These are phyloP conservation scores for Pyrus communis DNA, from an alignment of 306 rosid species.

Conservation along the genomic window DNA sequence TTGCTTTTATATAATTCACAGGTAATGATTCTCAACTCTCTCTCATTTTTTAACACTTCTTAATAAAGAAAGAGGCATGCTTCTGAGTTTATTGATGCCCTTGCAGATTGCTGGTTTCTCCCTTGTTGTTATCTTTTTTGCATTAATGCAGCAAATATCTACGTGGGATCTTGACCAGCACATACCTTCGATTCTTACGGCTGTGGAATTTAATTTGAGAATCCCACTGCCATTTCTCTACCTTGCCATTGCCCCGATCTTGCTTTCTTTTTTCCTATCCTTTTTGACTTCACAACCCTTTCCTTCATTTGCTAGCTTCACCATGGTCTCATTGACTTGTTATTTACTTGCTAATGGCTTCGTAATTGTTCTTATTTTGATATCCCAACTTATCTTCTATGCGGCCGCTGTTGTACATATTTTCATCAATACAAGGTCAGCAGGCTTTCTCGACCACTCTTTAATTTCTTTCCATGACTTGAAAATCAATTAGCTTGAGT, in stretches of 20 bases:
- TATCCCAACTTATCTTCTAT: conserved; percentile 70
- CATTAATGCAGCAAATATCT: conserved; percentile 83
- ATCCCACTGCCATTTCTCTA: conserved; percentile 48
- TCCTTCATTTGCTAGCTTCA: conserved; percentile 65
- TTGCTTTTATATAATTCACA: conserved; percentile 67
- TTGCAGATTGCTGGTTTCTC: conserved; percentile 90
- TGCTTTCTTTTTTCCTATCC: conserved; percentile 53
- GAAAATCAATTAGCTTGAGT: not conserved
- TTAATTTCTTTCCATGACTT: not conserved
- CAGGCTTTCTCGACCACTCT: conserved; percentile 10
- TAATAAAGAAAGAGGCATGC: not conserved
- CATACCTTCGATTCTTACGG: conserved; percentile 71
- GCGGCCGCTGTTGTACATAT: conserved; percentile 67
- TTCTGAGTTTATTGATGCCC: conserved; percentile 15
- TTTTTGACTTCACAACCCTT: conserved; percentile 54
- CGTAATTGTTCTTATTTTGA: conserved; percentile 53
- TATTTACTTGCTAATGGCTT: conserved; percentile 77
- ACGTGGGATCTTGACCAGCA: conserved; percentile 72
- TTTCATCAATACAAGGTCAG: conserved; percentile 83
- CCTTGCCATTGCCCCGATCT: conserved; percentile 65
- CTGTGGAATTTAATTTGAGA: conserved; percentile 77
- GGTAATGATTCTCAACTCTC: conserved; percentile 38
- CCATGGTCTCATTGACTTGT: conserved; percentile 60
- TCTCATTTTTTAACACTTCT: not conserved
- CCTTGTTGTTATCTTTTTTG: conserved; percentile 66